Percentiles rank a stretch among this genome's conserved stretches.
phyloP scores from a whole-genome alignment of 2,329 filamentous ascomycete genomes.

The Domatiomyces globalis region DNA sequence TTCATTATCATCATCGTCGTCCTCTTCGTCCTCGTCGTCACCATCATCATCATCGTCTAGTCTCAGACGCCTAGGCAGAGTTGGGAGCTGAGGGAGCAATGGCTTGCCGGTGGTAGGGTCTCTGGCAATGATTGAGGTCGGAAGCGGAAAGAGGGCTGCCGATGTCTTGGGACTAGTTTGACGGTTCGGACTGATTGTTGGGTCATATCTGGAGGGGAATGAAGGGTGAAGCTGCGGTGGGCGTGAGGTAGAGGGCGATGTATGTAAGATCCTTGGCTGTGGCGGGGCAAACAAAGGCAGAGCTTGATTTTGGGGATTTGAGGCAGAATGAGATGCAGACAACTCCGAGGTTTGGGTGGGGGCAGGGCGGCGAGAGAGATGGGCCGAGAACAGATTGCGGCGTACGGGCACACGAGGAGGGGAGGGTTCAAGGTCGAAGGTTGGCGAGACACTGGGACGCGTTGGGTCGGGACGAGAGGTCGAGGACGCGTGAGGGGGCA shows the following conservation, averaged over 20 bases:
- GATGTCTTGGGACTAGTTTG: slow-evolving; percentile 12
- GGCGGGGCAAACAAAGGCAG: slow-evolving; percentile 10
- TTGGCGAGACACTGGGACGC: slow-evolving; percentile 1
- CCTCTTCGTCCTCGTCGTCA: slow-evolving; percentile 20
- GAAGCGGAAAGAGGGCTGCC: slow-evolving; percentile 10
- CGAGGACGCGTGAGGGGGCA: background rate
- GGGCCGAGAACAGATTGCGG: slow-evolving; percentile 32
- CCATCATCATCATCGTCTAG: slow-evolving; percentile 27
- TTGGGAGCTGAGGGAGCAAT: slow-evolving; percentile 23
- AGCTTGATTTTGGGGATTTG: slow-evolving; percentile 3
- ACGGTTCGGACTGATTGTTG: slow-evolving; percentile 11
- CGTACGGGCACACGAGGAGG: slow-evolving; percentile 23
- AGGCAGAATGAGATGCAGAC: slow-evolving; percentile 5
- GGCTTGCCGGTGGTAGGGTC: slow-evolving; percentile 16
- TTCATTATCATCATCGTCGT: slow-evolving; percentile 26
- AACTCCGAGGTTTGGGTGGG: slow-evolving; percentile 7
- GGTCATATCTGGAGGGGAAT: slow-evolving; percentile 10
- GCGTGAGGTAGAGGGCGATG: slow-evolving; percentile 2
- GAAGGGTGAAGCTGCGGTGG: slow-evolving; percentile 4
- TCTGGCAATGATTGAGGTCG: slow-evolving; percentile 13
- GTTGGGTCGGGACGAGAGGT: slow-evolving; percentile 1
- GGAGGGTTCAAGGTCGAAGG: slow-evolving; percentile 2
- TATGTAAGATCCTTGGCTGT: slow-evolving; percentile 1
- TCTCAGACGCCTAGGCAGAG: slow-evolving; percentile 25
- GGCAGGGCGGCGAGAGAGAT: slow-evolving; percentile 30